Evolutionary conservation across 176 grass and related monocot genomes (phyloP).

Genomic region (Carex myosuroides): DNA sequence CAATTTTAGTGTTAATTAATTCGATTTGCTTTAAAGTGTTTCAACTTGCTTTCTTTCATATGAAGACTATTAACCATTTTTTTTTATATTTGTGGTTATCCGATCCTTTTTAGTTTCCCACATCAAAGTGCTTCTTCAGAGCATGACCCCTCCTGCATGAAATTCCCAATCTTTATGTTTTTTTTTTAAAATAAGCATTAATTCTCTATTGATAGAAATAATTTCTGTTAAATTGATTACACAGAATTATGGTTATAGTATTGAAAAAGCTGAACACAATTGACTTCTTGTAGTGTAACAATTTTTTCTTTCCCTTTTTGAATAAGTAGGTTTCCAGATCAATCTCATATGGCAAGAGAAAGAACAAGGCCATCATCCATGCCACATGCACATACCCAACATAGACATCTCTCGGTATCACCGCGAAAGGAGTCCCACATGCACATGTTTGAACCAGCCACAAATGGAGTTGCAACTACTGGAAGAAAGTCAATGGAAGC

Average conservation of each 20-base stretch:
- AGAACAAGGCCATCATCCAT: constrained; percentile 29
- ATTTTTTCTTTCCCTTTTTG: constrained; percentile 12
- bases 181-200: background rate
- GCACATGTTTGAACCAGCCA: constrained; percentile 34
- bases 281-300: constrained; percentile 16
- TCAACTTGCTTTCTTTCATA: constrained; percentile 11
- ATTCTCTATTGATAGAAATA: background rate
- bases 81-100: background rate
- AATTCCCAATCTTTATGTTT: background rate
- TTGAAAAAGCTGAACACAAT: background rate
- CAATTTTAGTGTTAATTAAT: constrained; percentile 22
- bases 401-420: constrained; percentile 34
- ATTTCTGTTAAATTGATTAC: background rate
- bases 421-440: constrained; percentile 38
- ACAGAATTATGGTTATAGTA: background rate
- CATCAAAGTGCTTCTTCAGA: background rate
- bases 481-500: constrained; percentile 47
- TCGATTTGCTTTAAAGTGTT: constrained; percentile 21
- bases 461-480: constrained; percentile 31
- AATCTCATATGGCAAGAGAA: constrained; percentile 30
- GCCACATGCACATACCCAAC: constrained; percentile 34
- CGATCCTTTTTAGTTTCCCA: background rate
- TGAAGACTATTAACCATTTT: constrained; percentile 6
- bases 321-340: constrained; percentile 41
- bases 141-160: background rate